Conservation (phyloP, 257 asterid genomes). For the Cordia subcordata region DNA sequence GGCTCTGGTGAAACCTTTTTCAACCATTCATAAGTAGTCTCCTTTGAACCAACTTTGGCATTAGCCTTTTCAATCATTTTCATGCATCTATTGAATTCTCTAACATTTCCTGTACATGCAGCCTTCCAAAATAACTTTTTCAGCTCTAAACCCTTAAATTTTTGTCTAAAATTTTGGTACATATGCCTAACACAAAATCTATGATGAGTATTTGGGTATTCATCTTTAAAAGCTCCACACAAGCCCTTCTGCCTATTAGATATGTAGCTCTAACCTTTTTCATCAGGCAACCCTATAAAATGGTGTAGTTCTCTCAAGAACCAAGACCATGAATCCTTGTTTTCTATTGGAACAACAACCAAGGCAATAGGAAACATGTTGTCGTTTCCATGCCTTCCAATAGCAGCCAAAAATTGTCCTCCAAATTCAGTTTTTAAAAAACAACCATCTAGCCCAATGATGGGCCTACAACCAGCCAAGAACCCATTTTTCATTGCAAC, state of each 20-base stretch:
- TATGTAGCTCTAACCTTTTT: not conserved
- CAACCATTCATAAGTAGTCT: not conserved
- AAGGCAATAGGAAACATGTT: not conserved
- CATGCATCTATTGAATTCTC: not conserved
- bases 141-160: not conserved
- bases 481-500: not conserved
- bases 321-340: not conserved
- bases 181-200: slow-evolving; percentile 1
- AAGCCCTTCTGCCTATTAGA: not conserved
- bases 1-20: not conserved
- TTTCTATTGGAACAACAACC: not conserved
- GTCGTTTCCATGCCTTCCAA: slow-evolving; percentile 2
- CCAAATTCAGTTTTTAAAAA: not conserved
- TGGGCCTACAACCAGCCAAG: not conserved
- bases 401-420: not conserved
- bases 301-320: not conserved
- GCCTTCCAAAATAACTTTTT: slow-evolving; percentile 1
- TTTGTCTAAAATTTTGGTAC: not conserved
- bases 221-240: no score
- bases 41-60: not conserved
- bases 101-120: not conserved
- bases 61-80: not conserved
- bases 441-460: not conserved
- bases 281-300: not conserved
- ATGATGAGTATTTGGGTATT: not conserved